phyloP scores from a whole-genome alignment of 345 rosid species.

The Murraya koenigii region DNA sequence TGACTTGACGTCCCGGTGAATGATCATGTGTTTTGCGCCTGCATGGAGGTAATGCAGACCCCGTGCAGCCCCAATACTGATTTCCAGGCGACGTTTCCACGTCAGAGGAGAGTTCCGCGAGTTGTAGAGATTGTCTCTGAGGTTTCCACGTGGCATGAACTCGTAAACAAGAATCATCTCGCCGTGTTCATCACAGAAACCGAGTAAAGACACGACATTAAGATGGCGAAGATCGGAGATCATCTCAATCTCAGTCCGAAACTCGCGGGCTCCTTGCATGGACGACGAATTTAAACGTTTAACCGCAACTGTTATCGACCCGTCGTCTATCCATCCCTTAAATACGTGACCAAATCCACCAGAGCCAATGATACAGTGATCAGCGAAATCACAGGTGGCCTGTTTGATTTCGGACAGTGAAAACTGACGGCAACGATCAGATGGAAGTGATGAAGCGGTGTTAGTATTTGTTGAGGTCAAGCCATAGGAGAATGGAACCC shows the following conservation, averaged over 20 bases:
- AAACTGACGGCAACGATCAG: constrained; percentile 29
- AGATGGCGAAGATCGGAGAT: constrained; percentile 36
- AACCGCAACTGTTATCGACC: constrained; percentile 33
- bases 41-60: constrained; percentile 37
- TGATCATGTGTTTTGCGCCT: constrained; percentile 22
- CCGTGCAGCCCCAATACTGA: constrained; percentile 44
- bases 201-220: constrained; percentile 42
- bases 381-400: constrained; percentile 31
- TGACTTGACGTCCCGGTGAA: constrained; percentile 31
- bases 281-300: constrained; percentile 38
- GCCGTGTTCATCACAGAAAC: constrained; percentile 37
- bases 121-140: constrained; percentile 31
- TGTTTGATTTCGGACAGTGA: constrained; percentile 29
- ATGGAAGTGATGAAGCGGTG: constrained; percentile 4
- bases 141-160: constrained; percentile 32
- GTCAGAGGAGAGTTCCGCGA: constrained; percentile 24
- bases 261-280: constrained; percentile 40
- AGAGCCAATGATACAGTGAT: constrained; percentile 22
- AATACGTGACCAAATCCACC: constrained; percentile 51
- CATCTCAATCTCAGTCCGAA: constrained; percentile 39
- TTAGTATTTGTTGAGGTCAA: neutral
- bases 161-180: constrained; percentile 53
- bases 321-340: constrained; percentile 26
- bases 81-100: constrained; percentile 42
- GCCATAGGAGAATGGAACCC: constrained; percentile 5